Base-by-base conservation (phyloP, 108 stramenopile genomes). In the Nitzschia sp. region DNA sequence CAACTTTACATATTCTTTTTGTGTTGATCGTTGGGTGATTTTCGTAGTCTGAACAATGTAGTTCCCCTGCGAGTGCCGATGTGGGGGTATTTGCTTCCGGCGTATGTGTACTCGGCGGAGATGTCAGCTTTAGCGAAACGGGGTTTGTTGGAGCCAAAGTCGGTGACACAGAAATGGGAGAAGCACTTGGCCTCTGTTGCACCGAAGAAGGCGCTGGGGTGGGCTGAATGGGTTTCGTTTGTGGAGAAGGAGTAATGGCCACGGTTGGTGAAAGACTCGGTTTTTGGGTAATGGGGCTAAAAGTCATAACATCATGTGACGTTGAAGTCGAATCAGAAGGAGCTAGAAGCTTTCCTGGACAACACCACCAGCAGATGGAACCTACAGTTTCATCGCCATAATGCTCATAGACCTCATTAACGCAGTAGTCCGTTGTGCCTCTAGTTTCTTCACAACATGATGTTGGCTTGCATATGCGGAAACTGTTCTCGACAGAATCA, bases 1-100 rank as follows among this genome's bases (percentile, higher is more conserved):
- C 53, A 42, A 17, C 37, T 26, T 78, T 77, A 51, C 72, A 73
- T 29, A 73, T 65, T 15, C 72, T 41, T 6, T 58, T 20, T 19
- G 66, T 38, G n/a, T 66, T 62, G 21, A 71, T 58, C 53, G 22
- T 57, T 8, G 44, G 54, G 39, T 65, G 72, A 29, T 17, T 55
- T 26, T 6, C 22, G 39, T 56, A 72, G 17, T 65, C 51, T 1
- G 42, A n/a, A 53, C 64, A 65, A 2, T 59, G 57, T 24, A 22
- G 20, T 8, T 1, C 22, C 53, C 22, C 53, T 24, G 2, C 53
- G n/a, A n/a, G n/a, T n/a, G n/a, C n/a, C n/a, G n/a, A n/a, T n/a
- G n/a, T n/a, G n/a, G n/a, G n/a, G n/a, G n/a, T n/a, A n/a, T n/a
- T n/a, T n/a, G n/a, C n/a, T n/a, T n/a, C n/a, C n/a, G n/a, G n/a